These are phyloP conservation scores for Castanopsis chinensis DNA, from an alignment of 306 rosid genomes.

Conservation along the genomic window DNA sequence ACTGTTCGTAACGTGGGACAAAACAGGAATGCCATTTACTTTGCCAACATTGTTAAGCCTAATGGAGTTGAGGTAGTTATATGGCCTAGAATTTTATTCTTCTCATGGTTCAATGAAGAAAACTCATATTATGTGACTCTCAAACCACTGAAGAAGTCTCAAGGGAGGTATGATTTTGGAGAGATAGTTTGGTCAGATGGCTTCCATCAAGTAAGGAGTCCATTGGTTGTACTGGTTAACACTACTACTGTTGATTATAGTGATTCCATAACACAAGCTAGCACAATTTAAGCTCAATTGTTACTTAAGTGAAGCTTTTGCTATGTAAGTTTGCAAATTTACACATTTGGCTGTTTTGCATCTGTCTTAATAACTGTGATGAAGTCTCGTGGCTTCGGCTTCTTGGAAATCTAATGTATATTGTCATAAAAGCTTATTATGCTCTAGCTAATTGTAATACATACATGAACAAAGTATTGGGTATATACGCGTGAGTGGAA, in stretches of 20 bases:
- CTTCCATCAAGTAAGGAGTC: slow-evolving; percentile 38
- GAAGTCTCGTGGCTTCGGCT: not conserved
- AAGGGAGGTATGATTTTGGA: slow-evolving; percentile 46
- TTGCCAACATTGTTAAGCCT: slow-evolving; percentile 27
- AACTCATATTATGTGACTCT: slow-evolving; percentile 29
- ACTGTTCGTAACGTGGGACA: slow-evolving; percentile 40
- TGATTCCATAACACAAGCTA: not conserved
- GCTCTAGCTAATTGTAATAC: no score
- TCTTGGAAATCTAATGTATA: no score
- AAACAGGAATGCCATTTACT: slow-evolving; percentile 32
- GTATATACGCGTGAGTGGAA: no score
- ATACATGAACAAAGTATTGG: no score
- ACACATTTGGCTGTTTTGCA: not conserved
- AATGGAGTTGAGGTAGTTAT: slow-evolving; percentile 35
- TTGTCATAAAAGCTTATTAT: no score
- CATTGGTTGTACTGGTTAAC: slow-evolving; percentile 33
- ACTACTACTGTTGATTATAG: not conserved
- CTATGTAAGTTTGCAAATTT: not conserved
- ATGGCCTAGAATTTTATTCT: slow-evolving; percentile 44
- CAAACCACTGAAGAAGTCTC: slow-evolving; percentile 27
- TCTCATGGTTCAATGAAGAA: slow-evolving; percentile 36
- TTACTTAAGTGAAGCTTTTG: not conserved
- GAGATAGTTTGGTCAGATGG: slow-evolving; percentile 50
- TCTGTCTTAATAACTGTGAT: not conserved
- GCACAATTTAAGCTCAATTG: not conserved